These are phyloP conservation scores for Aspergillus asperescens DNA, from an alignment of 495 filamentous ascomycete species.

Conservation along the genomic window DNA sequence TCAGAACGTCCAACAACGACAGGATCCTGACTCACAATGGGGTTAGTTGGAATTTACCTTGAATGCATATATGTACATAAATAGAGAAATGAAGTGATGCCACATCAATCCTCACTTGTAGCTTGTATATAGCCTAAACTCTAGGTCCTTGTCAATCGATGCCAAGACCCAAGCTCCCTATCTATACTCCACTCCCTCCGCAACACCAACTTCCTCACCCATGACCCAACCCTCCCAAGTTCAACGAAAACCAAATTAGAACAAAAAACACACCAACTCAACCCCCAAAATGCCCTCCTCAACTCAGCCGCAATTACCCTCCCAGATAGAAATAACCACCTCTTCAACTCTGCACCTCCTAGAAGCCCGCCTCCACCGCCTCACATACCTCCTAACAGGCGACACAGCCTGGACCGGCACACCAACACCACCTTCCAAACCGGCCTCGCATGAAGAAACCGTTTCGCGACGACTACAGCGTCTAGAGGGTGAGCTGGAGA, in stretches of 20 bases:
- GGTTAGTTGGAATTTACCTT: background rate
- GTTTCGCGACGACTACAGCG: conserved; percentile 52
- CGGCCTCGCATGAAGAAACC: conserved; percentile 36
- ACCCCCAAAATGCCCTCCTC: conserved; percentile 26
- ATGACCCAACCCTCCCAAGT: background rate
- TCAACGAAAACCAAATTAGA: no score
- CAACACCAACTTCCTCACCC: no score
- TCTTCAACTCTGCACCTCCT: conserved; percentile 65
- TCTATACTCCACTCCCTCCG: background rate
- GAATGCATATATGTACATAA: conserved; percentile 4
- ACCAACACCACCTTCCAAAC: conserved; percentile 38
- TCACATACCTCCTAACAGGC: conserved; percentile 72
- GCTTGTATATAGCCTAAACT: background rate
- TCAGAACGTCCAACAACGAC: conserved; percentile 7
- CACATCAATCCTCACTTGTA: background rate
- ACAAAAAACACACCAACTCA: conserved; percentile 1
- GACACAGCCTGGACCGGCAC: conserved; percentile 38
- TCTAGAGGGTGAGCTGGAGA: conserved; percentile 57
- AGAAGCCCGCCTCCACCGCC: conserved; percentile 64
- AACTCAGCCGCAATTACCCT: background rate
- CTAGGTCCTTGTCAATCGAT: background rate
- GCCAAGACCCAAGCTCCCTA: background rate
- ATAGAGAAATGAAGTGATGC: background rate
- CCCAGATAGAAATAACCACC: background rate
- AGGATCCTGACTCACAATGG: conserved; percentile 7